phyloP scores from a whole-genome alignment of 176 grass and related monocot genomes.

The Oropetium thomaeum region DNA sequence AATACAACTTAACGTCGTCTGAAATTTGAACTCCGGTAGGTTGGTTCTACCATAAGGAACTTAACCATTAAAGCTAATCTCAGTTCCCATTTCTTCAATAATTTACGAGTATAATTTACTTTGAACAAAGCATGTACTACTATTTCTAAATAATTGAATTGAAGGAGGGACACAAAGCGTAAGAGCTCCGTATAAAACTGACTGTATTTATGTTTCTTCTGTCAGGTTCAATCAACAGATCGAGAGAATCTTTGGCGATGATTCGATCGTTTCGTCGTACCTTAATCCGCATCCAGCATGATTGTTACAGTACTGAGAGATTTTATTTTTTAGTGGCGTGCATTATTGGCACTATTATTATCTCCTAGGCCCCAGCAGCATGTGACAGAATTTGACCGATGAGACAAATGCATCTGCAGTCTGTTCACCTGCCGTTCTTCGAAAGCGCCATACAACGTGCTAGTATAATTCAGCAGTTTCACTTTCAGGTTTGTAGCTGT shows the following conservation, averaged over 20 bases:
- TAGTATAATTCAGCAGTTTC: too few species aligned
- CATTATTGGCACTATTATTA: conserved; percentile 2
- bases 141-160: not conserved
- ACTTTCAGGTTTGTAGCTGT: too few species aligned
- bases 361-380: too few species aligned
- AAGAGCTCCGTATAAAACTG: not conserved
- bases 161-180: not conserved
- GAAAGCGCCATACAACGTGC: too few species aligned
- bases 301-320: not conserved
- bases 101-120: too few species aligned
- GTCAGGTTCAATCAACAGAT: not conserved
- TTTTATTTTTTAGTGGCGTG: not conserved
- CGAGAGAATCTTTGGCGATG: not conserved
- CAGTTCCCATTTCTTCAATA: too few species aligned
- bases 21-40: too few species aligned
- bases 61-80: too few species aligned
- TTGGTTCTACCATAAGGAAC: too few species aligned
- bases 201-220: not conserved
- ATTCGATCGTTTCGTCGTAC: not conserved
- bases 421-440: not conserved
- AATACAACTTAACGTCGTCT: too few species aligned
- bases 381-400: not conserved
- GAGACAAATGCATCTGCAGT: not conserved
- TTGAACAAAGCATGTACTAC: too few species aligned
- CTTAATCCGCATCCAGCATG: not conserved